These are phyloP conservation scores for Mycotypha africana DNA, from an alignment of 371 early-diverging fungal genomes.

Conservation along the genomic window DNA sequence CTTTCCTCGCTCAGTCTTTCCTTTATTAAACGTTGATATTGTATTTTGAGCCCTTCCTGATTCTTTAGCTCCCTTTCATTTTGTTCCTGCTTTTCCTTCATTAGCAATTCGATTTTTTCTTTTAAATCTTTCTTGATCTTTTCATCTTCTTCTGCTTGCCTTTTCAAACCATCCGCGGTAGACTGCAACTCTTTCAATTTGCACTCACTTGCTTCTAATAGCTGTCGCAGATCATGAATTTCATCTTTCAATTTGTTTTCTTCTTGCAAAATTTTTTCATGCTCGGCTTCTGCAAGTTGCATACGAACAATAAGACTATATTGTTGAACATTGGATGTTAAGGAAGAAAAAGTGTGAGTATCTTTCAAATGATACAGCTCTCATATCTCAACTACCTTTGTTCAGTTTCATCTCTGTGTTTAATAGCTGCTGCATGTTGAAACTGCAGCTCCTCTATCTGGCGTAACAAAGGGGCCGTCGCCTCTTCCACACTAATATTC, in stretches of 20 bases:
- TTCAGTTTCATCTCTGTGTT: constrained; percentile 66
- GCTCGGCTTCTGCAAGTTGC: constrained; percentile 43
- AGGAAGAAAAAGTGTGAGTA: no score
- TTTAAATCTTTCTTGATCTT: constrained; percentile 16
- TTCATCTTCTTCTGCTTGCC: constrained; percentile 20
- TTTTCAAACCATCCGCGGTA: constrained; percentile 16
- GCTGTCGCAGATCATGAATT: constrained; percentile 4
- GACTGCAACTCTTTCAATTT: constrained; percentile 20
- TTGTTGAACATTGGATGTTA: not conserved
- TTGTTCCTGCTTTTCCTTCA: constrained; percentile 22
- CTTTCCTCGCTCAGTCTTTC: constrained; percentile 35
- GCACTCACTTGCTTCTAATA: constrained; percentile 17
- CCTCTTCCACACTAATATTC: constrained; percentile 45
- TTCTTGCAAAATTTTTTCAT: constrained; percentile 22
- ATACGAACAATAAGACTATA: constrained; percentile 40
- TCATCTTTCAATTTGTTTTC: constrained; percentile 2
- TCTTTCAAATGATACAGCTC: no score
- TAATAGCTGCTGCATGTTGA: constrained; percentile 51
- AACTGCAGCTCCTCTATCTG: constrained; percentile 69
- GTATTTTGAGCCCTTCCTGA: constrained; percentile 33
- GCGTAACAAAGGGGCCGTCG: constrained; percentile 56
- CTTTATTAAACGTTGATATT: constrained; percentile 39
- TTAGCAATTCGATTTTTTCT: constrained; percentile 22
- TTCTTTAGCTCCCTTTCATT: constrained; percentile 30
- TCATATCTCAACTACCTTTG: no score